Evolutionary conservation across 2,329 filamentous ascomycete genomes (phyloP).

Genomic region (Teratosphaeria destructans): DNA sequence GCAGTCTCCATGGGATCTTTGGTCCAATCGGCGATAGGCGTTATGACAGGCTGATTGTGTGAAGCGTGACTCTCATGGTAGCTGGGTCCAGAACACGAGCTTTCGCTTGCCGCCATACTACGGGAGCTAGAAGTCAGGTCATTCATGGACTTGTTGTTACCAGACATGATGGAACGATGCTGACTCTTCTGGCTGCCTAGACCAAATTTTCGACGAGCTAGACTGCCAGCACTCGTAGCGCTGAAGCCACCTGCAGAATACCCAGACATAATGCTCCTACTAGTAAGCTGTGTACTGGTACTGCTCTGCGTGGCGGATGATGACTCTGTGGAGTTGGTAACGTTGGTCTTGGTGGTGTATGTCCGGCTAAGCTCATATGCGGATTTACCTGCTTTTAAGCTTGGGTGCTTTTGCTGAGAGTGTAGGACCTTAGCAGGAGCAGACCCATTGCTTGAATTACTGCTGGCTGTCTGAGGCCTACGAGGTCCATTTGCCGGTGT

Average conservation of each 20-base stretch:
- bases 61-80: slow-evolving; percentile 84
- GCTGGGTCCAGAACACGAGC: slow-evolving; percentile 26
- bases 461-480: slow-evolving; percentile 19
- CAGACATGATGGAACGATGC: slow-evolving; percentile 10
- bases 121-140: slow-evolving; percentile 19
- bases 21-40: slow-evolving; percentile 55
- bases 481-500: slow-evolving; percentile 3
- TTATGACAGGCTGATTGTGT: slow-evolving; percentile 39
- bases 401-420: slow-evolving; percentile 35
- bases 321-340: slow-evolving; percentile 60
- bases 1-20: slow-evolving; percentile 52
- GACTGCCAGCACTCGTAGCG: slow-evolving; percentile 87
- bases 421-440: slow-evolving; percentile 4
- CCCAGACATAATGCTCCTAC: slow-evolving; percentile 86
- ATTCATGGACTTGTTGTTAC: slow-evolving; percentile 15
- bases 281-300: slow-evolving; percentile 65
- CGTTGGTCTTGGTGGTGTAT: slow-evolving; percentile 78
- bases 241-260: slow-evolving; percentile 83
- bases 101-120: slow-evolving; percentile 47
- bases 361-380: slow-evolving; percentile 69
- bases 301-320: slow-evolving; percentile 49
- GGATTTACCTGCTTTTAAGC: slow-evolving; percentile 54
- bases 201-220: slow-evolving; percentile 61
- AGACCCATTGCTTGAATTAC: slow-evolving; percentile 18
- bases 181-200: slow-evolving; percentile 29